Percentiles rank a stretch among this genome's conserved stretches.
phyloP scores from a whole-genome alignment of 495 filamentous ascomycete genomes.

The Pseudoneurospora amorphoporcata region DNA sequence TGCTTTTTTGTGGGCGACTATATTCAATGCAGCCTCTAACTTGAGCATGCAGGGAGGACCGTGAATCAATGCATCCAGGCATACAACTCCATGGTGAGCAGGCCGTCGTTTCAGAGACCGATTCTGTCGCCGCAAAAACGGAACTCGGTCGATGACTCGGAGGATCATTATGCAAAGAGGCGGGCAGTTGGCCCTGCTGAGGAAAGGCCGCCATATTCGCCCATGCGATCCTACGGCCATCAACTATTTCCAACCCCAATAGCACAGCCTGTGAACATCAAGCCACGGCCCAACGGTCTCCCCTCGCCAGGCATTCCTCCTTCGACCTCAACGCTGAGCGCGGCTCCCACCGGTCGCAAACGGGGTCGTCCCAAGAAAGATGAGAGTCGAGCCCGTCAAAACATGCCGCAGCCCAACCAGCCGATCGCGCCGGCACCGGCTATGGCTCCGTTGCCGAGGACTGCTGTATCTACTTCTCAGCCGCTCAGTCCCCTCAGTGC shows the following conservation, averaged over 20 bases:
- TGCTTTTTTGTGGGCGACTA: background rate
- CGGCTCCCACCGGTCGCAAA: constrained; percentile 13
- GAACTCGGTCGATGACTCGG: constrained; percentile 32
- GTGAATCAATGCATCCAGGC: constrained; percentile 36
- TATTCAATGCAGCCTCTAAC: constrained; percentile 10
- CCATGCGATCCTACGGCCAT: constrained; percentile 12
- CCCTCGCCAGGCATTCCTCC: constrained; percentile 13
- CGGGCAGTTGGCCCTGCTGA: constrained; percentile 25
- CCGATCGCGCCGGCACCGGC: constrained; percentile 29
- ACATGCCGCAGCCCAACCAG: constrained; percentile 22
- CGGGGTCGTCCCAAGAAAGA: constrained; percentile 23
- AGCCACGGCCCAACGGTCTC: constrained; percentile 32
- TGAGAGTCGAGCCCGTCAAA: constrained; percentile 8
- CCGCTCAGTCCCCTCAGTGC: background rate
- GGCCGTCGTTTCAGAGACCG: constrained; percentile 6
- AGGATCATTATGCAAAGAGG: constrained; percentile 30
- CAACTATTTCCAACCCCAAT: constrained; percentile 16
- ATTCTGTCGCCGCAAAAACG: constrained; percentile 31
- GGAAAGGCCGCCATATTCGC: constrained; percentile 9
- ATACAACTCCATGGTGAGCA: constrained; percentile 33
- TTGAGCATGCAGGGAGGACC: constrained; percentile 32
- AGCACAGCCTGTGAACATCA: constrained; percentile 14
- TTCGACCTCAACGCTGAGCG: constrained; percentile 15
- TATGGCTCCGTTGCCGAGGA: constrained; percentile 14
- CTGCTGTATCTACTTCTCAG: background rate